phyloP scores from a whole-genome alignment of 352 stramenopile species.

The Pythium coloratum region DNA sequence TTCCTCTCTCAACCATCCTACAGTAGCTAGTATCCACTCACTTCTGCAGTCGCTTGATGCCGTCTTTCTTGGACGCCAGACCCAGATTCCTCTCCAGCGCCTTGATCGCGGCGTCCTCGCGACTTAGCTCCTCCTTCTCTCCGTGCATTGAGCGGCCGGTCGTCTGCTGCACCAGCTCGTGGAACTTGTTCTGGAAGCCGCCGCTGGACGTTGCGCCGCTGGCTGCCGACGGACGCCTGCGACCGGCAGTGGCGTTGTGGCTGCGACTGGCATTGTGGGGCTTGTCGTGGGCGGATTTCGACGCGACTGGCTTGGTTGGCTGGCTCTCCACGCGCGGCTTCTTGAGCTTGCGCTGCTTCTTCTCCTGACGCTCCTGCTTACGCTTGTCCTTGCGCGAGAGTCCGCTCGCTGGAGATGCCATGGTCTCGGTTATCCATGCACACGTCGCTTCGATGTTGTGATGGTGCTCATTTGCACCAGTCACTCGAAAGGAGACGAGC shows the following conservation, averaged over 20 bases:
- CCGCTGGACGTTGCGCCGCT: neutral
- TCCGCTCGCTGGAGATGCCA: slow-evolving; percentile 28
- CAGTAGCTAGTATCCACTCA: slow-evolving; percentile 21
- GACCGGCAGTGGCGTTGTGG: slow-evolving; percentile 11
- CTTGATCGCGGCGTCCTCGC: slow-evolving; percentile 68
- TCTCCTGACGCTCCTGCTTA: slow-evolving; percentile 74
- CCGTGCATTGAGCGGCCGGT: slow-evolving; percentile 38
- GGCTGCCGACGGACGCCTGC: slow-evolving; percentile 1
- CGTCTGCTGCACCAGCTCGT: slow-evolving; percentile 73
- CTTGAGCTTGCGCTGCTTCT: slow-evolving; percentile 75
- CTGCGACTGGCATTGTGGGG: slow-evolving; percentile 13
- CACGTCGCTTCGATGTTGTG: neutral
- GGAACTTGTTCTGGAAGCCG: slow-evolving; percentile 72
- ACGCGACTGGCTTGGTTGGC: neutral
- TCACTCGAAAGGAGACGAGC: slow-evolving; percentile 5
- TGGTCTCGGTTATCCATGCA: slow-evolving; percentile 5
- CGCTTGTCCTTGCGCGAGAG: slow-evolving; percentile 75
- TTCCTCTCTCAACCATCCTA: neutral
- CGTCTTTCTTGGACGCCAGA: slow-evolving; percentile 47
- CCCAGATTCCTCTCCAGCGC: slow-evolving; percentile 74
- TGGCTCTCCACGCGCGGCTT: slow-evolving; percentile 35
- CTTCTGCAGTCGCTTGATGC: slow-evolving; percentile 70
- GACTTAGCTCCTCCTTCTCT: slow-evolving; percentile 32
- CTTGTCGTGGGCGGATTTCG: slow-evolving; percentile 22
- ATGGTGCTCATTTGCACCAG: slow-evolving; percentile 19